Conservation (phyloP, 1,284 basidiomycete genomes). For the Ceratobasidium sp. region DNA sequence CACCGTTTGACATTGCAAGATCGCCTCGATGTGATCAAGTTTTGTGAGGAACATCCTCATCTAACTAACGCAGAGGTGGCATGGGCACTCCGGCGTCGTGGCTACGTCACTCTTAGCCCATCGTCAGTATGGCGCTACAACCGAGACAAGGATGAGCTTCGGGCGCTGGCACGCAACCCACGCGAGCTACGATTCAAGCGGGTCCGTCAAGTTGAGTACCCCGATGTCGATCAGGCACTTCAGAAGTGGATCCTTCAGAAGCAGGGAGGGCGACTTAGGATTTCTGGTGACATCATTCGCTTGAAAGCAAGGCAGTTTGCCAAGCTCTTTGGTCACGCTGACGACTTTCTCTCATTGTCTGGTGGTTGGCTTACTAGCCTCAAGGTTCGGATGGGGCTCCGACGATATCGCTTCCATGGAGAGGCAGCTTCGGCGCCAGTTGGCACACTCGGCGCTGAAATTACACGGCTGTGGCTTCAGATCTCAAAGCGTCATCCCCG, state of each 20-base stretch:
- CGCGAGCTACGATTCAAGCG: neutral
- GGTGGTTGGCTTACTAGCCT: conserved; percentile 13
- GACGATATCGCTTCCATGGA: conserved; percentile 53
- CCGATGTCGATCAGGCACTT: conserved; percentile 14
- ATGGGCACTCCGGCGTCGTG: neutral
- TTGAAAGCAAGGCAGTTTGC: conserved; percentile 19
- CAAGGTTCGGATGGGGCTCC: conserved; percentile 46
- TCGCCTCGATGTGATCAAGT: conserved; percentile 6
- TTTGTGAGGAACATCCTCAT: neutral
- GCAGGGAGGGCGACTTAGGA: neutral
- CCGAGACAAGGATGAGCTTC: neutral
- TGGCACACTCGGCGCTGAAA: neutral
- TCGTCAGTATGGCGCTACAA: neutral
- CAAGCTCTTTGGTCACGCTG: neutral
- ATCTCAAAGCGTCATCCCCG: conserved; percentile 49
- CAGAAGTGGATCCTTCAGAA: conserved; percentile 15
- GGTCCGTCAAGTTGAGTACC: conserved; percentile 48
- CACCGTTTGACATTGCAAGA: conserved; percentile 5
- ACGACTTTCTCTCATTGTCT: conserved; percentile 1
- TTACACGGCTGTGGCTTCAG: neutral
- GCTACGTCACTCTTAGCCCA: neutral
- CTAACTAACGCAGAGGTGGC: neutral
- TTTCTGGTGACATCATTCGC: conserved; percentile 13
- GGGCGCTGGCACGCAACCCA: neutral
- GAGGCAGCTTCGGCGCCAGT: conserved; percentile 54